Evolutionary conservation across 164 flowering plant species (phyloP), one percentile per base, ranked within the genome.

Genomic region (Sedum album): DNA sequence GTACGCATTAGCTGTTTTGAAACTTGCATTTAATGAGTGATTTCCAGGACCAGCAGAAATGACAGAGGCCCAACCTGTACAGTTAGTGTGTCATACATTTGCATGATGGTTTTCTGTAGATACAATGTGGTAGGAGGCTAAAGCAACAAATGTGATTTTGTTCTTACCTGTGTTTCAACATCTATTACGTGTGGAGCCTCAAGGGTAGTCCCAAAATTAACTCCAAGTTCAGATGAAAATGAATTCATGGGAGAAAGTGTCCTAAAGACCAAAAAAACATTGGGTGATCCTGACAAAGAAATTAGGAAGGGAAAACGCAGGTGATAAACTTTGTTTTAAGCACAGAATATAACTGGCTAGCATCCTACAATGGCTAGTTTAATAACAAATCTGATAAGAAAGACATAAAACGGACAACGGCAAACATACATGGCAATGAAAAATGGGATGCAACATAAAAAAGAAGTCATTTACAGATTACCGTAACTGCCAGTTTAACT

Each of bases 151-250:
- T 31, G 55, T 46, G 17, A 55, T 9, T n/a, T 1, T 31, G 61
- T 9, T 21, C 65, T 13, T 39, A 91, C 98, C 95, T 91, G 97
- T 42, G 91, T 82, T 61, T 87, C 86, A 64, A 80, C 81, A 79
- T 94, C 88, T 72, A 94, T 87, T 53, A 94, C 93, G 83, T 94
- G 99, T 67, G 96, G 97, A 77, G 99, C 97, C 79, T 94, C 99
- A 79, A 94, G 80, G 72, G 81, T 84, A 71, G 93, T 83, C 65
- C 88, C 96, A 83, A 94, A 94, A 71, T 85, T 88, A 76, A 87
- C 84, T 38, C 97, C 99, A 76, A 94, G 96, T 79, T 94, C 99
- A 69, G 97, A 88, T 63, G 96, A 83, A 76, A 94, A 91, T 26
- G 99, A 88, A 67, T 68, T 74, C 91, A 90, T 79, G 23, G 99